Evolutionary conservation across 2,329 filamentous ascomycete genomes (phyloP).

Genomic region (Xylariaceae sp.): DNA sequence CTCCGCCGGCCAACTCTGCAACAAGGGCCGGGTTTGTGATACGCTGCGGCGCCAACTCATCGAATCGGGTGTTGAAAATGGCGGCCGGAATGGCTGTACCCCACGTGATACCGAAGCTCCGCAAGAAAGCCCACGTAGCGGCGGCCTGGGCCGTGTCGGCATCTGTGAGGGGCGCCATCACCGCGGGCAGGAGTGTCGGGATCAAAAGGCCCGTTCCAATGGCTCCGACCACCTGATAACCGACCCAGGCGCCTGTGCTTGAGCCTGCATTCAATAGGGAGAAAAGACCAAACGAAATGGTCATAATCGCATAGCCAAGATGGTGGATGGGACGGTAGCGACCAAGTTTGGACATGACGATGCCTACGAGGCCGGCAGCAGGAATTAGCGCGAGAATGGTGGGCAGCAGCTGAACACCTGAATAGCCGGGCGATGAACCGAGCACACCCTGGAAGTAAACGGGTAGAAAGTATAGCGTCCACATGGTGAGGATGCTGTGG

Average conservation of each 20-base stretch:
- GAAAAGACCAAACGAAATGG: slow-evolving; percentile 40
- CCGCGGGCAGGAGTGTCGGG: slow-evolving; percentile 40
- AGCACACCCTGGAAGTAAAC: slow-evolving; percentile 47
- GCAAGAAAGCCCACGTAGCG: slow-evolving; percentile 41
- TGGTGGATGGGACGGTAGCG: too few species aligned
- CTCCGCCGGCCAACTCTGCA: too few species aligned
- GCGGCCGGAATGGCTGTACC: slow-evolving; percentile 42
- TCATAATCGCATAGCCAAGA: slow-evolving; percentile 31
- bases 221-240: slow-evolving; percentile 39
- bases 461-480: slow-evolving; percentile 42
- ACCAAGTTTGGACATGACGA: too few species aligned
- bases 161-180: slow-evolving; percentile 36
- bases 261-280: slow-evolving; percentile 37
- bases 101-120: slow-evolving; percentile 43
- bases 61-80: slow-evolving; percentile 31
- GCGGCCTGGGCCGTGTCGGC: slow-evolving; percentile 32
- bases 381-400: too few species aligned
- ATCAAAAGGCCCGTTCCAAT: slow-evolving; percentile 42
- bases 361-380: too few species aligned
- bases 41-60: background rate
- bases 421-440: too few species aligned
- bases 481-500: slow-evolving; percentile 30
- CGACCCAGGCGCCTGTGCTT: slow-evolving; percentile 37
- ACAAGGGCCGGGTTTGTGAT: too few species aligned
- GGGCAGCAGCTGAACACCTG: too few species aligned